These are phyloP conservation scores for Zygnema cylindricum DNA, from an alignment of 139 green algal species.

Conservation along the genomic window DNA sequence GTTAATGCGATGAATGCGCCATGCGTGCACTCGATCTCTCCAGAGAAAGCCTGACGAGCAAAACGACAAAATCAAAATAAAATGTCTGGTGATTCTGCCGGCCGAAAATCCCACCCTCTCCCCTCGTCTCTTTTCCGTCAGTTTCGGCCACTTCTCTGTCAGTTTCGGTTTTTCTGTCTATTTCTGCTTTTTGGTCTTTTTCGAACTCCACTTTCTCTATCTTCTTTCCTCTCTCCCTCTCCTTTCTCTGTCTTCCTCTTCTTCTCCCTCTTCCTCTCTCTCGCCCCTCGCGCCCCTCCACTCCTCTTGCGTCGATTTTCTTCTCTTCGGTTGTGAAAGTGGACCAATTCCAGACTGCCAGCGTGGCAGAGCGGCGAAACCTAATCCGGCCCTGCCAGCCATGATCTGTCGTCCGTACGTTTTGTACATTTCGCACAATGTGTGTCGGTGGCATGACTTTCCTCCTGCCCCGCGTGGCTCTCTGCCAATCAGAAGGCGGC, in stretches of 20 bases:
- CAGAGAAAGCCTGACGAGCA: too few species aligned
- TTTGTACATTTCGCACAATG: neutral
- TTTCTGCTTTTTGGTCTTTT: neutral
- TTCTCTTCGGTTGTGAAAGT: neutral
- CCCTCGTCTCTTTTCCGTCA: conserved; percentile 36
- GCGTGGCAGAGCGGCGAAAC: neutral
- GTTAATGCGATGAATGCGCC: too few species aligned
- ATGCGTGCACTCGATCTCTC: too few species aligned
- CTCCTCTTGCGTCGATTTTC: neutral
- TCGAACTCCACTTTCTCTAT: neutral
- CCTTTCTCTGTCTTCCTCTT: neutral
- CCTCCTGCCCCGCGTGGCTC: neutral
- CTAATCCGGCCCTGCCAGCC: neutral
- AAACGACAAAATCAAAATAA: too few species aligned
- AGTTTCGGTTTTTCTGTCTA: neutral
- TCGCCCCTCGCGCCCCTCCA: neutral
- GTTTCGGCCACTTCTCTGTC: neutral
- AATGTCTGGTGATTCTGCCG: too few species aligned
- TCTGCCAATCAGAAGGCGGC: neutral
- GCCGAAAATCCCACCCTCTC: too few species aligned
- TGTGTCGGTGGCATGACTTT: neutral
- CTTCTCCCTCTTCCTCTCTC: neutral
- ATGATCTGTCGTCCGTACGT: neutral
- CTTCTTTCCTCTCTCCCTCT: neutral
- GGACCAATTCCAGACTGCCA: neutral